A percentile compares a stretch with the other conserved stretches of the same genome.
phyloP scores from a whole-genome alignment of 1,139 yeast genomes.

The Saccharomyces hybrid region DNA sequence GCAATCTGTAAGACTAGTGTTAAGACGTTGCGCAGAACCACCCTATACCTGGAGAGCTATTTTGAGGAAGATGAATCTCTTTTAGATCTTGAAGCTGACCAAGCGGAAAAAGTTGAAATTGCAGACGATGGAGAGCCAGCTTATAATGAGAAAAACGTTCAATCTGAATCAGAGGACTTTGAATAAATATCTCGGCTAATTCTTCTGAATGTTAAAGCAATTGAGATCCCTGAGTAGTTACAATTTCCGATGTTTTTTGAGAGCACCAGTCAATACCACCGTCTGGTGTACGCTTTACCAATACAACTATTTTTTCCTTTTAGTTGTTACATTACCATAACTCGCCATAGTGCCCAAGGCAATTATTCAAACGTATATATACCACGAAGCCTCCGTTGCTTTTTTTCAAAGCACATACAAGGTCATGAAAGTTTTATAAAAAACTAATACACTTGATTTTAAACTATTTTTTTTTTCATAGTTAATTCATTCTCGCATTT shows the following conservation, averaged over 20 bases:
- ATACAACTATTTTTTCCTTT: too few relatives aligned
- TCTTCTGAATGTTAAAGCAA: neutral
- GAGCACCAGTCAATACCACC: neutral
- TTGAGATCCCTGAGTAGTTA: neutral
- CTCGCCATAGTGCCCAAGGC: too few relatives aligned
- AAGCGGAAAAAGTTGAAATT: neutral
- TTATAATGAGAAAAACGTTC: neutral
- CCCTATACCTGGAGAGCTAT: neutral
- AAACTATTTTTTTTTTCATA: too few relatives aligned
- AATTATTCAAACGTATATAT: too few relatives aligned
- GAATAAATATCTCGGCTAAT: neutral
- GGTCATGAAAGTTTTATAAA: too few relatives aligned
- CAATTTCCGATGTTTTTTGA: neutral
- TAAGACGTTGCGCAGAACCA: neutral
- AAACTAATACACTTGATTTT: too few relatives aligned
- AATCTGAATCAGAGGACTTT: neutral
- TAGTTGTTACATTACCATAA: too few relatives aligned
- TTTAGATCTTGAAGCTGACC: neutral
- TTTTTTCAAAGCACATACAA: too few relatives aligned
- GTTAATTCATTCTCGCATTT: too few relatives aligned
- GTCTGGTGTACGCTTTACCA: neutral
- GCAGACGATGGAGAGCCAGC: neutral
- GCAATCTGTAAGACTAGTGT: neutral
- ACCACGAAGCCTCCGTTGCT: too few relatives aligned
- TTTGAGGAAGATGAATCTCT: neutral